phyloP scores from a whole-genome alignment of 2,329 filamentous ascomycete genomes.

The Orbilia ellipsospora region DNA sequence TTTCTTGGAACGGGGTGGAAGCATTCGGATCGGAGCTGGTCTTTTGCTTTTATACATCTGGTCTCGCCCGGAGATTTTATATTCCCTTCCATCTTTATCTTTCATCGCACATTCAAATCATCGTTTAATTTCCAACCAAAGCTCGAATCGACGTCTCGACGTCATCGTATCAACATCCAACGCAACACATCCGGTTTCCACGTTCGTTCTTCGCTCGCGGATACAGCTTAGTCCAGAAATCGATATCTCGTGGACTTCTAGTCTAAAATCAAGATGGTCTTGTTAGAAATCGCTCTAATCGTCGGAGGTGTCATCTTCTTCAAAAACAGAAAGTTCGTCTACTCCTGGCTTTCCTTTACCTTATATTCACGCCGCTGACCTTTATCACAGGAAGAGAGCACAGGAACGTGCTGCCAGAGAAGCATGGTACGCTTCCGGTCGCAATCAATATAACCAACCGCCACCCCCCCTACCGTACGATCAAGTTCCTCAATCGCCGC shows the following conservation, averaged over 20 bases:
- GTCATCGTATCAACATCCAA: conserved; percentile 33
- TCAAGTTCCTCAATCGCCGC: conserved; percentile 17
- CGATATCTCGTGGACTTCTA: too few species aligned
- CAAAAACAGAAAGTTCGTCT: conserved; percentile 48
- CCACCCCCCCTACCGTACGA: conserved; percentile 7
- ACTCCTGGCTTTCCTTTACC: not conserved
- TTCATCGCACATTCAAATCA: not conserved
- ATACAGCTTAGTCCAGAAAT: too few species aligned
- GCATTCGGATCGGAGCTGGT: not conserved
- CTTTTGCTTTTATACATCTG: conserved; percentile 9
- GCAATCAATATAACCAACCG: conserved; percentile 12
- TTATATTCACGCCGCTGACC: not conserved
- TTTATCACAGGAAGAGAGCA: conserved; percentile 36
- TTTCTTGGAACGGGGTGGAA: conserved; percentile 14
- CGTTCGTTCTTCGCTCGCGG: not conserved
- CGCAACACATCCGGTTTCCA: conserved; percentile 23
- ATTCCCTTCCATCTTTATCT: conserved; percentile 1
- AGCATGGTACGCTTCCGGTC: conserved; percentile 46
- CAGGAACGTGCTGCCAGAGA: conserved; percentile 33
- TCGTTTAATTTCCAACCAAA: not conserved
- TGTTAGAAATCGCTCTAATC: conserved; percentile 37
- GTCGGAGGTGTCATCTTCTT: conserved; percentile 38
- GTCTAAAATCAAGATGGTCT: conserved; percentile 2
- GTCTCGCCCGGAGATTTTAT: not conserved
- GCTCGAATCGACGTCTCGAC: not conserved